Base-by-base conservation (phyloP, 73 alveolate species). In the Blepharisma japonicum region DNA sequence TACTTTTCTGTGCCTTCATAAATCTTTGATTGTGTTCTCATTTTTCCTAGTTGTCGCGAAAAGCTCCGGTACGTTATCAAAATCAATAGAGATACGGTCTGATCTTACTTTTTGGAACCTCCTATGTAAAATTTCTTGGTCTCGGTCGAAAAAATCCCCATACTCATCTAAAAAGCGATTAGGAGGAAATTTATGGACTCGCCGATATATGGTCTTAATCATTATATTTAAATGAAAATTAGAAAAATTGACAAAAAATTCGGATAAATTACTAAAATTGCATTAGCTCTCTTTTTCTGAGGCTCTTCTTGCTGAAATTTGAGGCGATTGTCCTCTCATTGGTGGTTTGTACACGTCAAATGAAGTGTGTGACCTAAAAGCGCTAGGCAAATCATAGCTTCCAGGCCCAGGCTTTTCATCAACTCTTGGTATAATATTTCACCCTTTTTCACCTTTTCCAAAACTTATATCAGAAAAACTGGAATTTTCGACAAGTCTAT, bases 41-140 rank as follows among this genome's bases (percentile, higher is more conserved):
- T 14, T 11, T 9, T 14, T 61, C 5, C 74, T 2, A 25, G 50
- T 18, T n/a, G 14, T n/a, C 18, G 74, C 74, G 18, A 61, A 25
- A 25, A 61, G 18, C 46, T 61, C 74, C 2, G 74, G 74, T n/a
- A 61, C 23, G 11, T 25, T 14, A 9, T 61, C 74, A 5, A 61
- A 61, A 25, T 61, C 74, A 25, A 61, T 61, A 8, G 38, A 8
- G 1, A 39, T 61, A 18, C 74, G 38, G 74, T 61, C 74, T n/a
- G 14, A 18, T 4, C 23, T 8, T 8, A 61, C 2, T 61, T 61
- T 14, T 14, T 39, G 74, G 50, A 61, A 20, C 5, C 23, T 61
- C 47, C 46, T n/a, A 9, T 61, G 38, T 20, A 61, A 4, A 2
- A 61, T 0, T 5, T 61, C 74, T 14, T 11, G 18, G 14, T 61